Conservation (phyloP, 805 yeast genomes). For the Yamadazyma akitaensis region DNA sequence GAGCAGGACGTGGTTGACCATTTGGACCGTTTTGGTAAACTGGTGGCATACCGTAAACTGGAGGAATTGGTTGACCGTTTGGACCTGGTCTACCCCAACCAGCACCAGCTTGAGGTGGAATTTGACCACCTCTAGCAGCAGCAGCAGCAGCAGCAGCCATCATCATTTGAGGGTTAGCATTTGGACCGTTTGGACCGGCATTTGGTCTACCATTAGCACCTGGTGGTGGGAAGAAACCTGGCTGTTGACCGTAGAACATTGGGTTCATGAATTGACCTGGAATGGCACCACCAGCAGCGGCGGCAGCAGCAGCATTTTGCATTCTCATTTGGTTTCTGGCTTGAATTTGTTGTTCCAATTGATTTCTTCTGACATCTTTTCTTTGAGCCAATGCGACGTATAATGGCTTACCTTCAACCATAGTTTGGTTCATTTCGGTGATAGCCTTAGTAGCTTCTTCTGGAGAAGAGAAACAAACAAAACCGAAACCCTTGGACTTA, state of each 20-base stretch:
- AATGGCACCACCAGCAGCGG: constrained; percentile 73
- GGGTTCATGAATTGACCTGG: constrained; percentile 87
- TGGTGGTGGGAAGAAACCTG: constrained; percentile 80
- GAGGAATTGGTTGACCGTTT: constrained; percentile 81
- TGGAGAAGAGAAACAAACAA: constrained; percentile 95
- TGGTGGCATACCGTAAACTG: constrained; percentile 84
- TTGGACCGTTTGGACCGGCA: constrained; percentile 5
- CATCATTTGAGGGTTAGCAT: constrained; percentile 77
- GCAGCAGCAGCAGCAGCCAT: constrained; percentile 25
- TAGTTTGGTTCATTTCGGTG: constrained; percentile 96
- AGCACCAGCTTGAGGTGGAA: constrained; percentile 51
- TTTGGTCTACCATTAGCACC: constrained; percentile 49
- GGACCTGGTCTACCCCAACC: constrained; percentile 63
- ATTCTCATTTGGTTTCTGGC: constrained; percentile 98
- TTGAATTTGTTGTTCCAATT: constrained; percentile 95
- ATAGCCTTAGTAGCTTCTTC: constrained; percentile 99
- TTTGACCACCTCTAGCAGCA: constrained; percentile 50
- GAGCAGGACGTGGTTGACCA: constrained; percentile 53
- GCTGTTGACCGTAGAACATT: constrained; percentile 82
- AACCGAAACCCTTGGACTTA: constrained; percentile 97
- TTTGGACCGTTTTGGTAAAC: constrained; percentile 60
- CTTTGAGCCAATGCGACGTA: constrained; percentile 99
- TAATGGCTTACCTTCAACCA: constrained; percentile 92
- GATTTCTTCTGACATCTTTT: constrained; percentile 95
- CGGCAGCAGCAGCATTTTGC: constrained; percentile 88